Base-by-base conservation (phyloP, 2,329 filamentous ascomycete species). In the Ophiocordyceps unilateralis region DNA sequence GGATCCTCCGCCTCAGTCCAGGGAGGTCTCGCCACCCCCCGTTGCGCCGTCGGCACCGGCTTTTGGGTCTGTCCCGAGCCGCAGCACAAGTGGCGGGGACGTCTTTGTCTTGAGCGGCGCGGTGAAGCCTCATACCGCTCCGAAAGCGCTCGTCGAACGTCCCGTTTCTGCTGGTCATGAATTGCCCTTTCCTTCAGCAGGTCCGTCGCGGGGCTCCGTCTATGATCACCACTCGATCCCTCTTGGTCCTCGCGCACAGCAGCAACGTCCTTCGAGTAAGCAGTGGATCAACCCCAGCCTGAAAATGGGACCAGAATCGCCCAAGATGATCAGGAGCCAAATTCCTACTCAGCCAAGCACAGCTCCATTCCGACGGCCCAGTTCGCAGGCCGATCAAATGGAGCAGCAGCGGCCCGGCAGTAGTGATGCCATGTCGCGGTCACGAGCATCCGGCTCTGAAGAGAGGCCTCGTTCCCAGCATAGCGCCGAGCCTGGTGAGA, bases 281-380 rank as follows among this genome's bases (percentile, higher is more conserved):
- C 72, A 76, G 54, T 77, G 73, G 73, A 70, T 73, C 45, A 74
- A 74, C 41, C 69, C 71, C 4, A 67, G 64, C 23, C 50, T 70
- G 5, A 73, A 68, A 53, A 70, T 70, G 45, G 56, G 59, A 0
- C 66, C 70, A 2, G 69, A 72, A 17, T 74, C 70, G 2, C 71
- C 72, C 2, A 72, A 70, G 47, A 52, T 65, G 24, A 66, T 63
- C 49, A 61, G 70, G 44, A 67, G 69, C 1, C 68, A 69, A 46
- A 70, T 64, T 43, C 68, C 73, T 49, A 60, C 61, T 36, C 65
- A 66, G 26, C 59, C 62, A 19, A 54, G 66, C 56, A 50, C 62
- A 48, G 46, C 53, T 48, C 30, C 61, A 52, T 47, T 56, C 55
- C 45, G 66, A 58, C 50, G 53, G 11, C 64, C 65, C 20, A 62